These are phyloP conservation scores for Nevesoporus exiguus DNA, from an alignment of 768 basidiomycete genomes.

Conservation along the genomic window DNA sequence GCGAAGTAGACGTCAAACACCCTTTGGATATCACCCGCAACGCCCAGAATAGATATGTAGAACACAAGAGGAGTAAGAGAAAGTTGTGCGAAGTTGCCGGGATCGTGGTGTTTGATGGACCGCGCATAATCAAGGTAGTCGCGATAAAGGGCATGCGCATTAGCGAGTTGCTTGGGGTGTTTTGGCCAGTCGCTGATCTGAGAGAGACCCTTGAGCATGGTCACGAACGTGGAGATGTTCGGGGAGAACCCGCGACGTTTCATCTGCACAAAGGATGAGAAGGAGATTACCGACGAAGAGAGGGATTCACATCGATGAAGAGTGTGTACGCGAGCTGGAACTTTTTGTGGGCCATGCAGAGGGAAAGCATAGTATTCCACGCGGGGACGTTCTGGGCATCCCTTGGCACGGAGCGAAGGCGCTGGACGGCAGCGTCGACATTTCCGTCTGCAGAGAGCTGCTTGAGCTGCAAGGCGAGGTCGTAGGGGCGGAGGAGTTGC, in stretches of 20 bases:
- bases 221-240: constrained; percentile 61
- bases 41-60: constrained; percentile 68
- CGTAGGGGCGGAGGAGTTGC: constrained; percentile 56
- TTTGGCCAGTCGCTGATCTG: constrained; percentile 58
- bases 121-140: constrained; percentile 50
- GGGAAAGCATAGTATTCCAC: constrained; percentile 79
- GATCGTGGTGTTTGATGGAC: constrained; percentile 47
- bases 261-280: constrained; percentile 50
- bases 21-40: constrained; percentile 55
- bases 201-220: constrained; percentile 63
- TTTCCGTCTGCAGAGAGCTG: constrained; percentile 53
- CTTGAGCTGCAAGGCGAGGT: constrained; percentile 56
- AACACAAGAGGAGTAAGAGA: constrained; percentile 44
- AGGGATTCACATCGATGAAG: constrained; percentile 58
- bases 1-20: constrained; percentile 75
- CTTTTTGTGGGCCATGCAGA: constrained; percentile 52
- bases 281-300: constrained; percentile 11
- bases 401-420: constrained; percentile 65
- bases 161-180: constrained; percentile 57
- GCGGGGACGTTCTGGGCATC: constrained; percentile 72
- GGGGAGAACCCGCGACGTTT: constrained; percentile 78
- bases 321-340: constrained; percentile 62
- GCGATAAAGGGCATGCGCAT: constrained; percentile 59
- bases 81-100: constrained; percentile 46
- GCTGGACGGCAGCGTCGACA: constrained; percentile 57